Evolutionary conservation across 2,329 filamentous ascomycete genomes (phyloP), one percentile per base, ranked within the genome.

Genomic region (Pezicula neosporulosa): DNA sequence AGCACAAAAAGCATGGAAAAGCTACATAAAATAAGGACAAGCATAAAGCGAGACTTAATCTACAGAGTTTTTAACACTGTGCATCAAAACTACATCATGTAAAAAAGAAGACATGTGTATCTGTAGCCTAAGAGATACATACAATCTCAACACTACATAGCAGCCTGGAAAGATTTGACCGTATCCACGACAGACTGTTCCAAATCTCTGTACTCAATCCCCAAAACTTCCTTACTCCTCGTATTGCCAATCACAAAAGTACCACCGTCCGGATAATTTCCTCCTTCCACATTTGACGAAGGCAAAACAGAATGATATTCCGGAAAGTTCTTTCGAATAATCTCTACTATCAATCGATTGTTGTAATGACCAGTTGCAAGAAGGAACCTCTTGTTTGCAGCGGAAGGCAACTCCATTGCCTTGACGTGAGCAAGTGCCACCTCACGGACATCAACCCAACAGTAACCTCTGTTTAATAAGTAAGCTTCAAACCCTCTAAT

Each of bases 361-460:
- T 72, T 77, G 62, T 83, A 87, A 59, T 77, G 72, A 2, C 77
- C 79, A 0, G 76, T 77, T 0, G 82, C 77, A 30, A 85, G 63
- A 62, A 86, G 82, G 69, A 86, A 87, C 3, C 86, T 74, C 64
- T 83, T 76, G 35, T 74, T 73, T 1, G 78, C 80, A 1, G 79
- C 82, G 21, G 77, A 77, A 0, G 77, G 72, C 28, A 78, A 72
- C 54, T 80, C 66, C 45, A 80, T 70, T 0, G 83, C 82, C 12
- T 72, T 71, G n/a, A 88, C 74, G 57, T 88, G 83, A 1, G 81
- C 81, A 13, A 76, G 66, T 0, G 83, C 84, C 1, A 87, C 77
- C 58, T 88, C 77, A 10, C 76, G 72, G 13, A 81, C 78, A 57
- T 81, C 77, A 3, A 85, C 81, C 69, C 79, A 86, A 1, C 81